Evolutionary conservation across 768 basidiomycete genomes (phyloP).

Genomic region (Leccinum fibrillosum): DNA sequence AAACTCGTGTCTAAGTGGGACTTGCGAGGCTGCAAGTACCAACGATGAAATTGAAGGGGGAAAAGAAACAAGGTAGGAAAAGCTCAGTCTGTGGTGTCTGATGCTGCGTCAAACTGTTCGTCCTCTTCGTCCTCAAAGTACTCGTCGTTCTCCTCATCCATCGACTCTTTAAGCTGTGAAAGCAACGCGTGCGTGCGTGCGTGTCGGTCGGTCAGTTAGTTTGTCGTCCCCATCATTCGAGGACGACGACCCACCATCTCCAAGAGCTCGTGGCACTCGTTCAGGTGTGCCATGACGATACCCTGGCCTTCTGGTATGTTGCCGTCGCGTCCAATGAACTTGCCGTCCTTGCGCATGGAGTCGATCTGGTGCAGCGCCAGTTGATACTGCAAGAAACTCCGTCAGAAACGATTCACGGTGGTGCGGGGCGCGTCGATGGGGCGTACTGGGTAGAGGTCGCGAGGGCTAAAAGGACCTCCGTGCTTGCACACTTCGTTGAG

Average conservation of each 20-base stretch:
- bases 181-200: neutral
- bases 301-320: constrained; percentile 94
- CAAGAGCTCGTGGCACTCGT: constrained; percentile 92
- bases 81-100: constrained; percentile 11
- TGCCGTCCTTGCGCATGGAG: constrained; percentile 87
- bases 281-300: constrained; percentile 92
- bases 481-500: constrained; percentile 94
- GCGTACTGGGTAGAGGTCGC: constrained; percentile 90
- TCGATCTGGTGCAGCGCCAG: constrained; percentile 95
- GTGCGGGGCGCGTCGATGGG: neutral
- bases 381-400: constrained; percentile 62
- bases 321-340: constrained; percentile 87
- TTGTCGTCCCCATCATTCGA: neutral
- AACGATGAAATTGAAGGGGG: neutral
- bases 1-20: neutral
- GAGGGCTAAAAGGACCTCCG: constrained; percentile 87
- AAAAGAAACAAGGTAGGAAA: neutral
- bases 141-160: constrained; percentile 67
- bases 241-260: constrained; percentile 68
- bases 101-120: constrained; percentile 21
- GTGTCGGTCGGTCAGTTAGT: neutral
- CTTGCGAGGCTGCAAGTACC: neutral
- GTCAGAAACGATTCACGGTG: constrained; percentile 1
- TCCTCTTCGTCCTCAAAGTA: constrained; percentile 52
- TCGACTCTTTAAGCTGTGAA: constrained; percentile 67